phyloP scores from a whole-genome alignment of 495 filamentous ascomycete species.

The Neurospora sp. region DNA sequence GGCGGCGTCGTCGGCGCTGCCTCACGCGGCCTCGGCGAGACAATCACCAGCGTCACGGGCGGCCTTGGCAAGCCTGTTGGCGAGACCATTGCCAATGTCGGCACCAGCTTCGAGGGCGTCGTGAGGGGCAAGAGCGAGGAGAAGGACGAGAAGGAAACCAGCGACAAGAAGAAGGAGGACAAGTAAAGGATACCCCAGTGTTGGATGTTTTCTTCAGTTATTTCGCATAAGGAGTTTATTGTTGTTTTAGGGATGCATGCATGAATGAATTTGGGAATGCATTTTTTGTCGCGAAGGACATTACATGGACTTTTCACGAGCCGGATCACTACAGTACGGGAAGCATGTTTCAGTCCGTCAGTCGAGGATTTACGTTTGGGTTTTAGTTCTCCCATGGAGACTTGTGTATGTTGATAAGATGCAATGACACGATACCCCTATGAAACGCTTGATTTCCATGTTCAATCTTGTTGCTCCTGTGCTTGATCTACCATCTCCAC shows the following conservation, averaged over 20 bases:
- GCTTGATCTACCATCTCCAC: neutral
- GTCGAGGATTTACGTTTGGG: neutral
- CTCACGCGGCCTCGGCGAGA: constrained; percentile 37
- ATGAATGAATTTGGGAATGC: neutral
- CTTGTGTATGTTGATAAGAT: neutral
- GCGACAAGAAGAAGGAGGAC: constrained; percentile 36
- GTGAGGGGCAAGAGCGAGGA: constrained; percentile 30
- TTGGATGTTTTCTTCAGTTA: neutral
- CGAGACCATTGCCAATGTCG: constrained; percentile 50
- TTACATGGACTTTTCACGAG: neutral
- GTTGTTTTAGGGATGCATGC: neutral
- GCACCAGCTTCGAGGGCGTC: constrained; percentile 50
- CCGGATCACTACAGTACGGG: neutral
- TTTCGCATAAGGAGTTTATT: neutral
- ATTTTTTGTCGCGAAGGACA: neutral
- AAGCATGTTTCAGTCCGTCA: neutral
- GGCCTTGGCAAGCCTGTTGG: constrained; percentile 55
- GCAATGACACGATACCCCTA: neutral
- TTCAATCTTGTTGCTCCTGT: neutral
- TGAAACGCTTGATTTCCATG: neutral
- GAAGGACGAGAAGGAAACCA: constrained; percentile 58
- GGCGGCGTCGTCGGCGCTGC: constrained; percentile 61
- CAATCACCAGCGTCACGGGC: constrained; percentile 42
- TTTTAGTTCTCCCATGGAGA: neutral
- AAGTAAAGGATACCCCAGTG: neutral